Conservation (phyloP, 139 green algal species). For the Chlamydomonas sp. region DNA sequence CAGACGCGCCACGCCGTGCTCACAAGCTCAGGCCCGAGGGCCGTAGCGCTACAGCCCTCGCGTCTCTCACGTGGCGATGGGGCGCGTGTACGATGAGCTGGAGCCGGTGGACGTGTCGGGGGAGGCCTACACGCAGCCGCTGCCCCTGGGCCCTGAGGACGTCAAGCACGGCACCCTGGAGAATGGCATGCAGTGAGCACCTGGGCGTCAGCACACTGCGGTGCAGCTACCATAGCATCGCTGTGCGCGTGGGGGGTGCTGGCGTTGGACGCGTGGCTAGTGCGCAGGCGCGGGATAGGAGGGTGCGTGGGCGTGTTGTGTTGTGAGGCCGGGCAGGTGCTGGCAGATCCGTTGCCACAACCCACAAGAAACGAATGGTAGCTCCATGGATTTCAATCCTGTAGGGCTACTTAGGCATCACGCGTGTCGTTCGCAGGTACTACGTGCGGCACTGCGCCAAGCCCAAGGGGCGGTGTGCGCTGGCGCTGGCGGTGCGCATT, state of each 20-base stretch:
- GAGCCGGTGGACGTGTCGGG: slow-evolving; percentile 44
- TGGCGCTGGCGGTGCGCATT: slow-evolving; percentile 76
- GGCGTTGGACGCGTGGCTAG: no score
- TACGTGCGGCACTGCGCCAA: slow-evolving; percentile 78
- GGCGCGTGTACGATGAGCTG: slow-evolving; percentile 28
- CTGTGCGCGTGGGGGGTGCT: no score
- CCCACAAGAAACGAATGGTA: no score
- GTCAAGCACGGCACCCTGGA: slow-evolving; percentile 53
- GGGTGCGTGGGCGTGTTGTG: no score
- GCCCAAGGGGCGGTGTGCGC: slow-evolving; percentile 72
- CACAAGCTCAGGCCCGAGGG: not conserved
- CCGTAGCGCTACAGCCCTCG: not conserved
- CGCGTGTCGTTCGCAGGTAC: slow-evolving; percentile 64
- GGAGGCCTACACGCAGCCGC: not conserved
- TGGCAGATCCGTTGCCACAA: no score
- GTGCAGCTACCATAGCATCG: no score
- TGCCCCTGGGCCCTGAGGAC: slow-evolving; percentile 54
- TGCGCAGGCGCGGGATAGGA: no score
- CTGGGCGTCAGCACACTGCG: not conserved
- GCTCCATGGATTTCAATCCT: not conserved
- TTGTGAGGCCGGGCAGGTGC: no score
- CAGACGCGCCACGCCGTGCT: no score
- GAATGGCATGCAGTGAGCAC: slow-evolving; percentile 65
- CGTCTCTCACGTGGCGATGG: not conserved
- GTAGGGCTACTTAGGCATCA: not conserved